Base-by-base conservation (phyloP, 2,329 filamentous ascomycete species). In the Calonectria hawksworthii region DNA sequence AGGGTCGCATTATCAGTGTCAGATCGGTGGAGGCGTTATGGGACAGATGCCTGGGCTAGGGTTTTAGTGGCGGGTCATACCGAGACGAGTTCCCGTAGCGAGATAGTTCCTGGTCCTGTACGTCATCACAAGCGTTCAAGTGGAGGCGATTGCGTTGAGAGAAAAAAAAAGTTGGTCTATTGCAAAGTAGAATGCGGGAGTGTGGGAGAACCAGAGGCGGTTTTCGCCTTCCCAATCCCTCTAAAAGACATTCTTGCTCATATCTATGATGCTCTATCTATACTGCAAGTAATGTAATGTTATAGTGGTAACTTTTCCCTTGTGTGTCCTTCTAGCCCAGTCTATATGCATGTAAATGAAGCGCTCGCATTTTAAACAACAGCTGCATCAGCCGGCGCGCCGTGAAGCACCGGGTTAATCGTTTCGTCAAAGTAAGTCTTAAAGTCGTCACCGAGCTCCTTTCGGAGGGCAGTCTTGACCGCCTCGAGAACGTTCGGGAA, bases 381-480 rank as follows among this genome's bases (percentile, higher is more conserved):
- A 21, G 79, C 80, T 5, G 59, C 72, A 6, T 81, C 80, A 8
- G 74, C 85, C 34, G 77, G 77, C 8, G 67, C 44, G 16, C 87
- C 88, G 80, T 90, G 88, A 21, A 90, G 87, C 52, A 94, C 89
- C 44, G 93, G 93, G 87, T 95, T 95, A 79, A 95, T 90, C 79
- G 89, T 89, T 84, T 93, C 92, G 81, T 93, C 91, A 86, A 94
- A 95, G 86, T 91, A 89, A 84, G 94, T 92, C 87, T 92, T 90
- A 87, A 95, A 95, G 78, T 95, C 93, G 52, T 92, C 82, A n/a
- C 94, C 93, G 9, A 95, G 86, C 86, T 95, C 89, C 86, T 94
- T 94, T 80, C 88, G 87, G 76, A 95, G 87, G 7, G 93, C 93
- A 56, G 75, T 80, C 80, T 81, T 89, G 68, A 95, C 92, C 0